These are phyloP conservation scores for Cochlearia excelsa DNA, from an alignment of 345 rosid species.

Conservation along the genomic window DNA sequence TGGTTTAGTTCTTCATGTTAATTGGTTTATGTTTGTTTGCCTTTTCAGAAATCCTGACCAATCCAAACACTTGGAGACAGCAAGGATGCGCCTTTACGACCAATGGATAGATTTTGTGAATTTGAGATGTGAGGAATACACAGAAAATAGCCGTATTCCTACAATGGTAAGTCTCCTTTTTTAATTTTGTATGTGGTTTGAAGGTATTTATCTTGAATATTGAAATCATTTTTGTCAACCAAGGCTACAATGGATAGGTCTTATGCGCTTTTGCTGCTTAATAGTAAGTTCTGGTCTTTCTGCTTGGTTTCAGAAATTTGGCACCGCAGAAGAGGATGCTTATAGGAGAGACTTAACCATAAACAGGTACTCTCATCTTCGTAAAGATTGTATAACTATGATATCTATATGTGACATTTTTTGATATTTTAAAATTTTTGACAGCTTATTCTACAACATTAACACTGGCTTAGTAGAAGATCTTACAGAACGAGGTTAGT, in stretches of 20 bases:
- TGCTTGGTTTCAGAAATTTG: conserved; percentile 61
- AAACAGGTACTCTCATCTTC: conserved; percentile 59
- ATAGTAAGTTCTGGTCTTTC: neutral
- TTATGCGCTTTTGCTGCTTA: conserved; percentile 12
- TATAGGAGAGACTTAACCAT: conserved; percentile 89
- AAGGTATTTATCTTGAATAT: neutral
- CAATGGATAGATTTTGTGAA: conserved; percentile 95
- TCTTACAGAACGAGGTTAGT: conserved; percentile 78
- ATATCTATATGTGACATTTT: conserved; percentile 7
- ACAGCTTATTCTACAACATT: conserved; percentile 89
- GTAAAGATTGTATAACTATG: neutral
- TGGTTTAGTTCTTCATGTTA: neutral
- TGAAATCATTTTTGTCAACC: neutral
- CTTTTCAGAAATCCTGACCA: conserved; percentile 86
- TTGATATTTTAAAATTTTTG: conserved; percentile 23
- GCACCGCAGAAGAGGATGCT: conserved; percentile 94
- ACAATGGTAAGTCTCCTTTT: conserved; percentile 49
- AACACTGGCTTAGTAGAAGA: conserved; percentile 75
- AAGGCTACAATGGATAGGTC: conserved; percentile 1
- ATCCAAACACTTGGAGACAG: conserved; percentile 95
- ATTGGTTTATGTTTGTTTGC: conserved; percentile 1
- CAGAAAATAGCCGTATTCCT: conserved; percentile 85
- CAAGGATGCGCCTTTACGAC: conserved; percentile 79
- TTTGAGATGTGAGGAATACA: conserved; percentile 82
- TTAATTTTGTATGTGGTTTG: neutral